phyloP scores from a whole-genome alignment of 345 rosid genomes.

The Pistacia vera region DNA sequence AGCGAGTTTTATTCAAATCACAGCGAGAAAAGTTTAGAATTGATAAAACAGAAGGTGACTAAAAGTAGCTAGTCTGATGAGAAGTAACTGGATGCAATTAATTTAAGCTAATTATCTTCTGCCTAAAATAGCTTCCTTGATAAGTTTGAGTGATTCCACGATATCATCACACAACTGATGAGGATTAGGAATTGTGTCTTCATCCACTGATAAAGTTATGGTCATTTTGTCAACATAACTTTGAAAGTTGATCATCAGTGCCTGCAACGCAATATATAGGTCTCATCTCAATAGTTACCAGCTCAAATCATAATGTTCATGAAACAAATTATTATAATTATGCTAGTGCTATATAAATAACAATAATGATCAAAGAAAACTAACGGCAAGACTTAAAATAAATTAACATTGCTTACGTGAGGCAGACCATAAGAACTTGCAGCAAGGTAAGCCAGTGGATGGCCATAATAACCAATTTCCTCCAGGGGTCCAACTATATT shows the following conservation, averaged over 20 bases:
- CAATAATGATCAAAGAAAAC: too few species aligned
- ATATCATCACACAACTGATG: slow-evolving; percentile 42
- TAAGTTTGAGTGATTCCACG: slow-evolving; percentile 23
- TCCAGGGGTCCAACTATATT: slow-evolving; percentile 35
- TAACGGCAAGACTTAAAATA: background rate
- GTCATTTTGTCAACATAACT: slow-evolving; percentile 44
- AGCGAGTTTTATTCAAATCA: background rate
- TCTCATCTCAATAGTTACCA: background rate
- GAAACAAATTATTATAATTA: too few species aligned
- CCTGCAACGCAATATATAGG: slow-evolving; percentile 25
- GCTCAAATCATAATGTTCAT: background rate
- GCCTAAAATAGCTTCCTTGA: slow-evolving; percentile 26
- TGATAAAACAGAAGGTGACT: background rate
- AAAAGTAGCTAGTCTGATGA: background rate
- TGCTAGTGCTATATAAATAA: too few species aligned
- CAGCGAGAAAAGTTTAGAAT: background rate
- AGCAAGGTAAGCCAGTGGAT: slow-evolving; percentile 32
- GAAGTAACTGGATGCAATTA: background rate
- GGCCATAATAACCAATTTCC: slow-evolving; percentile 34
- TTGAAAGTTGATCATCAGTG: slow-evolving; percentile 43
- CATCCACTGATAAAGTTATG: slow-evolving; percentile 40
- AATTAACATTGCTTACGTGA: background rate
- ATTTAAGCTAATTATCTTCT: background rate
- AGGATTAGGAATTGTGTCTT: slow-evolving; percentile 37
- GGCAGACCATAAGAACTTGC: slow-evolving; percentile 30